Base-by-base conservation (phyloP, 2,329 filamentous ascomycete genomes). In the Alternaria angustiovoidea region DNA sequence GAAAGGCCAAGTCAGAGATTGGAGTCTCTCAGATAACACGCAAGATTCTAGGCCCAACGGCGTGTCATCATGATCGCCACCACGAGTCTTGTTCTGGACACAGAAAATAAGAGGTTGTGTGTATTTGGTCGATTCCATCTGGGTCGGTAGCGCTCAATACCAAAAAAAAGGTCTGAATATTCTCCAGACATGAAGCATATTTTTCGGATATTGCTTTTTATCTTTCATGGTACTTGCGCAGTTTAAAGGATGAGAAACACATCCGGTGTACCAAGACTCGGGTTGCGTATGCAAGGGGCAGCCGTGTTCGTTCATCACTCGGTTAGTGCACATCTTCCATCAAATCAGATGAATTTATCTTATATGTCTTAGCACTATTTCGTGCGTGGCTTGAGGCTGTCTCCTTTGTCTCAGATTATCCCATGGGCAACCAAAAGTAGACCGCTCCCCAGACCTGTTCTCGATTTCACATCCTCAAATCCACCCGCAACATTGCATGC, bases 1-100 rank as follows among this genome's bases (percentile, higher is more conserved):
- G 91, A 97, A 97, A 82, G 94, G 95, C n/a, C 88, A 89, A 14
- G 93, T 98, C 5, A 88, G 91, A 70, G 94, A 98, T 75, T 98
- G 88, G 87, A 62, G 48, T 22, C 24, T 57, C 24, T 53, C 55
- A 20, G 48, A 54, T 32, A 20, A 36, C 41, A n/a, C 24, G 6
- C 55, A 41, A 24, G 18, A 43, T 52, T 11, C 39, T 30, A 49
- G 22, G 4, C 30, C 38, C 3, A 57, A 56, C 24, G 52, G 52
- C 24, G 51, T 54, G n/a, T 14, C 44, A 34, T 41, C 36, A 39
- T 58, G 36, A 36, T 20, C 3, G 3, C 3, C 22, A 16, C 30
- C 26, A 16, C 16, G 18, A n/a, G n/a, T 53, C 18, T 11, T 3
- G 9, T 16, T 49, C 16, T 30, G 14, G n/a, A 53, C 26, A 32